Percentiles rank a stretch among this genome's conserved stretches.
Conservation (phyloP, 1,139 yeast genomes). For the Kodamaea sp. region DNA sequence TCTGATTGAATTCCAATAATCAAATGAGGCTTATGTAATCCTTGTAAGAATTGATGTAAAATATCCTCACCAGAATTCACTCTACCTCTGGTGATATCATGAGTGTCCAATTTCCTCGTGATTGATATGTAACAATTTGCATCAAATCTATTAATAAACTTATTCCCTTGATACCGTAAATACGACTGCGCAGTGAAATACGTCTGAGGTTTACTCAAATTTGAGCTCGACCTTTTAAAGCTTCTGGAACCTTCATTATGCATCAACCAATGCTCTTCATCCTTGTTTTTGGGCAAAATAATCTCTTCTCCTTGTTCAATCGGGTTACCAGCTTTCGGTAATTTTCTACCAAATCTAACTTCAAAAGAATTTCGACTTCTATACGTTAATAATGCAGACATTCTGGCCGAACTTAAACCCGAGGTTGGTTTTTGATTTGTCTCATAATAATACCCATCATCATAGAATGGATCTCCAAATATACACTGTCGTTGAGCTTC, state of each 20-base stretch:
- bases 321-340: constrained; percentile 36
- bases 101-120: constrained; percentile 90
- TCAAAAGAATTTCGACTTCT: constrained; percentile 92
- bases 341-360: constrained; percentile 77
- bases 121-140: constrained; percentile 95
- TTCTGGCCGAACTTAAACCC: constrained; percentile 94
- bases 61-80: constrained; percentile 38
- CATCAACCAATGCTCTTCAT: constrained; percentile 45
- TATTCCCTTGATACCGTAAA: constrained; percentile 87
- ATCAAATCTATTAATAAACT: constrained; percentile 85
- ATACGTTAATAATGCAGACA: constrained; percentile 92
- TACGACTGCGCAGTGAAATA: constrained; percentile 94
- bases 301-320: constrained; percentile 23
- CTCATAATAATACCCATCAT: constrained; percentile 78
- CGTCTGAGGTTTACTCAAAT: constrained; percentile 58
- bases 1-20: constrained; percentile 89
- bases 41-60: constrained; percentile 41
- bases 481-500: constrained; percentile 97
- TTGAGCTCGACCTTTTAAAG: constrained; percentile 5
- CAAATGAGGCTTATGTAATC: constrained; percentile 69
- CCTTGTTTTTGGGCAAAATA: constrained; percentile 37
- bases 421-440: constrained; percentile 70
- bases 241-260: constrained; percentile 41
- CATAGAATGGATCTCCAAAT: constrained; percentile 89
- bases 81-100: constrained; percentile 84